phyloP scores from a whole-genome alignment of 257 asterid genomes.

The Mentha longifolia region DNA sequence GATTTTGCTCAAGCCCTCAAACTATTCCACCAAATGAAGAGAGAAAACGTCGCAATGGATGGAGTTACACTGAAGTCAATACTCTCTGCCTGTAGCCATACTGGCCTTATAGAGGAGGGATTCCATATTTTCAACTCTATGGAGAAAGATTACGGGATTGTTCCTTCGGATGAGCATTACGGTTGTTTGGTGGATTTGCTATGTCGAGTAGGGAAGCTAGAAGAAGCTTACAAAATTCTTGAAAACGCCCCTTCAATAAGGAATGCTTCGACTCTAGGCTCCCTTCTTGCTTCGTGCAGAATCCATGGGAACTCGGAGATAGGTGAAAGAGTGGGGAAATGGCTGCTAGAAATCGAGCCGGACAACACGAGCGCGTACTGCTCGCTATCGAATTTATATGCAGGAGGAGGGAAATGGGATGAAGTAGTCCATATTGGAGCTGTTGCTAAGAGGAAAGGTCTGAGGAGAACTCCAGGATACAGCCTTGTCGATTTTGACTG shows the following conservation, averaged over 20 bases:
- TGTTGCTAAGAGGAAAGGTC: constrained; percentile 46
- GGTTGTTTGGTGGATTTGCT: constrained; percentile 65
- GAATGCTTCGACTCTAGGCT: constrained; percentile 48
- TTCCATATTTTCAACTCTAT: constrained; percentile 44
- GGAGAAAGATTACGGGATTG: constrained; percentile 47
- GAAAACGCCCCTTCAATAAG: constrained; percentile 32
- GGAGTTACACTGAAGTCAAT: constrained; percentile 58
- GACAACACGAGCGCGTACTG: constrained; percentile 44
- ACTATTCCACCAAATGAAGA: constrained; percentile 47
- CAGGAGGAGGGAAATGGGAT: constrained; percentile 62
- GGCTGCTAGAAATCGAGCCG: constrained; percentile 53
- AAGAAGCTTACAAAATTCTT: constrained; percentile 52
- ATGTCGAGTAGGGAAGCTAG: constrained; percentile 61
- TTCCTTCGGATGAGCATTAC: constrained; percentile 64
- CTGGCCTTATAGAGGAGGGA: constrained; percentile 54
- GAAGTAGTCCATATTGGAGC: constrained; percentile 45
- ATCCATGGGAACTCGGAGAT: constrained; percentile 47
- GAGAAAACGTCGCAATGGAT: constrained; percentile 44
- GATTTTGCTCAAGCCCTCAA: constrained; percentile 43
- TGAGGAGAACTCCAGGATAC: constrained; percentile 53
- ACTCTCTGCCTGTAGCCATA: constrained; percentile 69
- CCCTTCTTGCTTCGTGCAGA: constrained; percentile 61
- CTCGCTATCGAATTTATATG: constrained; percentile 56
- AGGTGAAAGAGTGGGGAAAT: constrained; percentile 49
- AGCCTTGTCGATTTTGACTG: constrained; percentile 56